Conservation (phyloP, 164 flowering plant species). For the Brasenia schreberi region DNA sequence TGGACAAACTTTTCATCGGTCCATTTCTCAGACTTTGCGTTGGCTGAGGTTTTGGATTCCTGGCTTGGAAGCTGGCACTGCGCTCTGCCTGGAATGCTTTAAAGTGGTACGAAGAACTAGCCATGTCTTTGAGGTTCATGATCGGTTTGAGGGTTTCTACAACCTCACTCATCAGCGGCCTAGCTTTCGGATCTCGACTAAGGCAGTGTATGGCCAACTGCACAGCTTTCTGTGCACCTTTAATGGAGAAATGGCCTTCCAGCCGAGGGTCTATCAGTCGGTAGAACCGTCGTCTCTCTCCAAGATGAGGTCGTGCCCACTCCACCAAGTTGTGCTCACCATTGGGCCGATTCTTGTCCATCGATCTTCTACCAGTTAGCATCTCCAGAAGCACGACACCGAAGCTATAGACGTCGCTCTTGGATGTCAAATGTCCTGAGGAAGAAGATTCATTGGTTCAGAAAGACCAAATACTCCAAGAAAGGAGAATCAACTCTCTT, state of each 20-base stretch:
- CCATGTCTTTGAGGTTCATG: slow-evolving; percentile 74
- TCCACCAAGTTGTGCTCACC: slow-evolving; percentile 83
- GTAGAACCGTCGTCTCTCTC: slow-evolving; percentile 60
- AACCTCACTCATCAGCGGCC: slow-evolving; percentile 23
- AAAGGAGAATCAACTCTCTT: no score
- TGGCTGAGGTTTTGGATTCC: no score
- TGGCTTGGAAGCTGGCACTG: slow-evolving; percentile 5
- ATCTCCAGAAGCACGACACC: slow-evolving; percentile 19
- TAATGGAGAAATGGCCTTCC: slow-evolving; percentile 73
- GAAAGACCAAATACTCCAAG: background rate
- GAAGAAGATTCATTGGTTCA: background rate
- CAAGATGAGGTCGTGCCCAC: slow-evolving; percentile 73
- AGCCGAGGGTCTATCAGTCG: slow-evolving; percentile 78
- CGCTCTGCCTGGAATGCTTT: slow-evolving; percentile 40
- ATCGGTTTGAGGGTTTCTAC: slow-evolving; percentile 61
- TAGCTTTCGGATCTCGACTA: slow-evolving; percentile 62
- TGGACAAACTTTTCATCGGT: no score
- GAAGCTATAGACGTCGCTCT: slow-evolving; percentile 87
- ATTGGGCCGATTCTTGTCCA: slow-evolving; percentile 88
- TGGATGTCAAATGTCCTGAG: slow-evolving; percentile 89
- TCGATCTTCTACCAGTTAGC: slow-evolving; percentile 82
- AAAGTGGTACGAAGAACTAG: slow-evolving; percentile 47
- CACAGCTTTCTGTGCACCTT: slow-evolving; percentile 72
- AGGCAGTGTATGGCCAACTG: slow-evolving; percentile 76
- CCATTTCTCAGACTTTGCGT: no score